These are phyloP conservation scores for Crithidia brevicula DNA, from an alignment of 208 protist species.

Conservation along the genomic window DNA sequence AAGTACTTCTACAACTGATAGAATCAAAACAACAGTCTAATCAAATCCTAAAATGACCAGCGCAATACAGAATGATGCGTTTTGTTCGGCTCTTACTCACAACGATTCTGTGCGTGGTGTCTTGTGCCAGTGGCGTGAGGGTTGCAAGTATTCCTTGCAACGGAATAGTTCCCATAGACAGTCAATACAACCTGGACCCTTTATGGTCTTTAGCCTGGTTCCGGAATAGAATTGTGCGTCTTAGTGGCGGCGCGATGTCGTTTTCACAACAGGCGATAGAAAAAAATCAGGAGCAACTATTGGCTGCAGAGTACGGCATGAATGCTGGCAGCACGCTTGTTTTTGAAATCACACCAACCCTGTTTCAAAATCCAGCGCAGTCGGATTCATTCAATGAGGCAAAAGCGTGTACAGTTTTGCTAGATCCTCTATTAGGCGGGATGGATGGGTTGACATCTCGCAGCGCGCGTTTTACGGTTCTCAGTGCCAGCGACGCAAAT, in stretches of 20 bases:
- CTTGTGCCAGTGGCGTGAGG: slow-evolving; percentile 2
- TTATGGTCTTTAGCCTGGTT: slow-evolving; percentile 45
- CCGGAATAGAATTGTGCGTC: slow-evolving; percentile 1
- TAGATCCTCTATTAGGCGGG: slow-evolving; percentile 39
- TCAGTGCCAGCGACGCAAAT: not conserved
- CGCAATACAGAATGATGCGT: not conserved
- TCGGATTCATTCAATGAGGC: not conserved
- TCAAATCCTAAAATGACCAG: too few species aligned
- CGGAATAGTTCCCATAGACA: slow-evolving; percentile 65
- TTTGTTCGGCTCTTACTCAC: slow-evolving; percentile 5
- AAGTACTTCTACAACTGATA: too few species aligned
- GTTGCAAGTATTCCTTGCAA: slow-evolving; percentile 45
- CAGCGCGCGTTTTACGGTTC: slow-evolving; percentile 25
- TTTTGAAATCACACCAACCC: slow-evolving; percentile 42
- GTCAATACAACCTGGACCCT: slow-evolving; percentile 48
- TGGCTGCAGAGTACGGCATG: slow-evolving; percentile 50
- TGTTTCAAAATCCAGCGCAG: not conserved
- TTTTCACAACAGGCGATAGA: slow-evolving; percentile 25
- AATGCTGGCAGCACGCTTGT: slow-evolving; percentile 35
- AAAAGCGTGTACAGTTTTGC: slow-evolving; percentile 24
- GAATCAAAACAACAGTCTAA: too few species aligned
- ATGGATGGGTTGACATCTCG: slow-evolving; percentile 33
- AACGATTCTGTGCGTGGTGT: not conserved
- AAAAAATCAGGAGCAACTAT: not conserved
- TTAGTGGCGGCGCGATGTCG: slow-evolving; percentile 30